Evolutionary conservation across 2,329 filamentous ascomycete genomes (phyloP).

Genomic region (Pestalotiopsis sp.): DNA sequence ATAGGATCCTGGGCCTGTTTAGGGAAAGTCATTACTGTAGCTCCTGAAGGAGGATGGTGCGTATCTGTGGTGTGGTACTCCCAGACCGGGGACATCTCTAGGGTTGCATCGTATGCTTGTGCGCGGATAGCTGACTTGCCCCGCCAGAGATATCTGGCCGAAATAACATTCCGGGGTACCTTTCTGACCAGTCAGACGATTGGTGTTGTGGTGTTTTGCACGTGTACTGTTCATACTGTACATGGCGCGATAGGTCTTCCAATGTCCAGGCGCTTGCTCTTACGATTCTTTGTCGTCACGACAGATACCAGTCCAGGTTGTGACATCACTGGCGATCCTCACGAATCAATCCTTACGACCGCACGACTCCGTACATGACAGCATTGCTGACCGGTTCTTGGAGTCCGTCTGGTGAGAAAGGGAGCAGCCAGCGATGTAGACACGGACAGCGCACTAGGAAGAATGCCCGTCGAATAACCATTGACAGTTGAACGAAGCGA

Average conservation of each 20-base stretch:
- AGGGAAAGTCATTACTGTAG: conserved; percentile 3
- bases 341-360: neutral
- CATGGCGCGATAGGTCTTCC: neutral
- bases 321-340: neutral
- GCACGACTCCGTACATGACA: neutral
- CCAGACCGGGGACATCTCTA: neutral
- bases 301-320: neutral
- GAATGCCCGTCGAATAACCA: neutral
- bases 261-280: neutral
- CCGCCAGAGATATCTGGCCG: conserved; percentile 1
- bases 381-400: neutral
- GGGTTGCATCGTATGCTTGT: neutral
- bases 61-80: neutral
- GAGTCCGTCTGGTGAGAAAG: neutral
- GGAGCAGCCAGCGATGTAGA: neutral
- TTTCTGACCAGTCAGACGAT: neutral
- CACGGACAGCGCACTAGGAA: neutral
- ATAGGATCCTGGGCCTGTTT: neutral
- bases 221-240: neutral
- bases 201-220: neutral
- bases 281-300: neutral
- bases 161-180: neutral
- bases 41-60: conserved; percentile 1
- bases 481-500: neutral
- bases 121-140: neutral